Base-by-base conservation (phyloP, 2,329 filamentous ascomycete genomes). In the Escovopsis sp. region DNA sequence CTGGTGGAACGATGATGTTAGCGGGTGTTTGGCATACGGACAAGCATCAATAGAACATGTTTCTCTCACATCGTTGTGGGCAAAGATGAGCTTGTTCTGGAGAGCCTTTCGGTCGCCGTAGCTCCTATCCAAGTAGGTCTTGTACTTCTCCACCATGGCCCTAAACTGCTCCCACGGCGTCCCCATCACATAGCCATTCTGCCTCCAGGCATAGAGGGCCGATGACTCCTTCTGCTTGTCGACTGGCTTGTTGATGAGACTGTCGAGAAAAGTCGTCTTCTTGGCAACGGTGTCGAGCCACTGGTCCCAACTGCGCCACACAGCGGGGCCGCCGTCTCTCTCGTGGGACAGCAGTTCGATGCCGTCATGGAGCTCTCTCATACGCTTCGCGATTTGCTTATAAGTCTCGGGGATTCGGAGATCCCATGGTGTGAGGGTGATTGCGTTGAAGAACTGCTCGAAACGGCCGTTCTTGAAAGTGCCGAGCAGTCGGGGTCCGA, bases 391-490 rank as follows among this genome's bases (percentile, higher is more conserved):
- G 55, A 98, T 98, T 57, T 94, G 85, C 55, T 76, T 83, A 32
- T 84, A 93, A 0, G 85, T 95, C 40, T 86, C 84, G 0, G 85
- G 75, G 30, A 85, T 76, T 33, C 85, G 80, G 38, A 98, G 64
- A 50, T 94, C 84, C 26, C 74, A 68, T 0, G 82, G 72, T 0
- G 80, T 89, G 36, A 98, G 72, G 1, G 91, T 80, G 33, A 77
- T 76, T 1, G 91, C 87, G 56, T 94, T 77, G 58, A 95, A 84
- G 57, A 80, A 96, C 59, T 98, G 82, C 62, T 98, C 91, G 51
- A 98, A 98, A 5, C 91, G 83, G 9, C 91, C 91, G 55, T 98
- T 98, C 42, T 73, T 76, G 59, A 98, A 98, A 0, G 86, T 95
- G 1, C 91, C 91, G 1, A 98, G 69, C 28, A 98, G 69, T 12